phyloP scores from a whole-genome alignment of 2,329 filamentous ascomycete genomes.

The Didymella pinodella region DNA sequence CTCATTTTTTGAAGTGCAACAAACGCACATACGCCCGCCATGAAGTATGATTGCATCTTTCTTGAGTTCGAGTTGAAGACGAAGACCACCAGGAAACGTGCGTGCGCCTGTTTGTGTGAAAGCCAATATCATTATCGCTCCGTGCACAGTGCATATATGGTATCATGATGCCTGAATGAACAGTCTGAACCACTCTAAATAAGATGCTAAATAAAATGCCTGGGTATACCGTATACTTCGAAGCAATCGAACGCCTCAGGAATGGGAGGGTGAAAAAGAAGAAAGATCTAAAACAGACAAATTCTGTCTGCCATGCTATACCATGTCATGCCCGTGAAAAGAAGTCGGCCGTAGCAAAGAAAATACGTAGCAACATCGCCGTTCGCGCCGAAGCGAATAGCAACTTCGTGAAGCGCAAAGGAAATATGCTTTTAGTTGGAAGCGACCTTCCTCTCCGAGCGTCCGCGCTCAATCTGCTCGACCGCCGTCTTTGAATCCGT shows the following conservation, averaged over 20 bases:
- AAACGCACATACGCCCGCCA: too few species aligned
- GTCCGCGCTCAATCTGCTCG: conserved; percentile 32
- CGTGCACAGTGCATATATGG: conserved; percentile 1
- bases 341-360: neutral
- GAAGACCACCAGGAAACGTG: too few species aligned
- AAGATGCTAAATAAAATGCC: neutral
- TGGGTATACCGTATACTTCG: conserved; percentile 17
- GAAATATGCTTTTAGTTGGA: conserved; percentile 17
- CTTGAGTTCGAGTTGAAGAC: too few species aligned
- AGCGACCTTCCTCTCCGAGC: conserved; percentile 16
- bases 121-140: neutral
- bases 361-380: neutral
- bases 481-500: conserved; percentile 22
- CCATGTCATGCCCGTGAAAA: neutral
- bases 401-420: neutral
- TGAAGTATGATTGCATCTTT: too few species aligned
- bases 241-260: conserved; percentile 6
- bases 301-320: neutral
- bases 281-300: neutral
- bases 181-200: conserved; percentile 5
- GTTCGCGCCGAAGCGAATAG: neutral
- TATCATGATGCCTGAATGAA: conserved; percentile 1
- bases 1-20: too few species aligned
- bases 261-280: neutral
- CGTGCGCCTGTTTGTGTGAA: too few species aligned